Base-by-base conservation (phyloP, 2,329 filamentous ascomycete species). In the Aquanectria penicillioides region DNA sequence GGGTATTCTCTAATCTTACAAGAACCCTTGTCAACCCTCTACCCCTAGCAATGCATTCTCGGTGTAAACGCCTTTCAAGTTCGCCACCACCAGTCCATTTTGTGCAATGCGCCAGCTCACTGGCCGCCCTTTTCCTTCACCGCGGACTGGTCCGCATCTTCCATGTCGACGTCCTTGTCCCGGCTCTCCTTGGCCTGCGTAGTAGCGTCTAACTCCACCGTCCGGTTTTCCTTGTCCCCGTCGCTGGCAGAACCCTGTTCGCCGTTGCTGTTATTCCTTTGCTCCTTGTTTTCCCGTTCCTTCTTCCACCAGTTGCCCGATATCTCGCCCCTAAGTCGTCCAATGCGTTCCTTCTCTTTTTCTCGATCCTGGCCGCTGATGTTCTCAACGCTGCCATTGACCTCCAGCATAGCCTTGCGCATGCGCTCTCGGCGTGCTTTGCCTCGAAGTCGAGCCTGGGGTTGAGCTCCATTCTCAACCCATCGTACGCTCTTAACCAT, bases 401-500 rank as follows among this genome's bases (percentile, higher is more conserved):
- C 78, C 63, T 86, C 84, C 43, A 76, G 73, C 78, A 86, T 81
- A 1, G 82, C 82, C 69, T 81, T 83, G 28, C 83, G 77, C 70
- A 87, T 88, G 36, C 85, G 78, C 65, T 87, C 83, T 10, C 85
- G 74, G 5, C 84, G 76, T 1, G 77, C 85, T 67, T 84, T 83
- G 47, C 85, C 85, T 4, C 84, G 78, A 2, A 87, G 78, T 41
- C 85, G 75, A 23, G 82, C 82, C 69, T 86, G 83, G 55, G 78
- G 84, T 62, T 82, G 83, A 0, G 86, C 89, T 11, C 95, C 93
- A 63, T 87, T 84, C 62, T 92, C 89, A 0, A 97, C 91, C 89
- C 94, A 98, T 49, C 93, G 88, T 10, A 97, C 85, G 49, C 88
- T 87, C 61, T 88, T 83, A 43, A 99, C 86, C 83, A 91, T 93